Conservation (phyloP, 495 filamentous ascomycete genomes). For the Neurospora intermedia region DNA sequence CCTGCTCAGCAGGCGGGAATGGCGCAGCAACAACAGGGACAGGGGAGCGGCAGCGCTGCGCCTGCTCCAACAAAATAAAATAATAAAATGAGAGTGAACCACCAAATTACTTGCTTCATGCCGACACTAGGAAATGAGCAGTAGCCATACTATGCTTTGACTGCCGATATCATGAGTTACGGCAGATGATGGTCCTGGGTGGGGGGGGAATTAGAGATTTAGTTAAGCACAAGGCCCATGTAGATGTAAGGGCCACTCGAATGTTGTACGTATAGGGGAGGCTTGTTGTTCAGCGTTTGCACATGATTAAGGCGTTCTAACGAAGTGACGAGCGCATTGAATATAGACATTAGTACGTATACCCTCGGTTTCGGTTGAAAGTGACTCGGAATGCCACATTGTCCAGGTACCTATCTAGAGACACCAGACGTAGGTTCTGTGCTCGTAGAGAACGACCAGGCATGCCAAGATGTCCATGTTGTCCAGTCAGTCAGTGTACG, state of each 20-base stretch:
- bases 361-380: not conserved
- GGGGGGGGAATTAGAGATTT: not conserved
- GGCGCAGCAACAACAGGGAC: constrained; percentile 25
- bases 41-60: constrained; percentile 34
- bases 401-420: not conserved
- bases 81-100: not conserved
- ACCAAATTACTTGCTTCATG: not conserved
- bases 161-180: not conserved
- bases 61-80: constrained; percentile 21
- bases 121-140: not conserved
- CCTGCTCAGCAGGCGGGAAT: constrained; percentile 3
- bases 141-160: not conserved
- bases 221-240: not conserved
- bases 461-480: not conserved
- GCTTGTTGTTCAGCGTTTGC: not conserved
- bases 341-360: not conserved
- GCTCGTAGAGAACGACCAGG: not conserved
- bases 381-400: not conserved
- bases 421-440: not conserved
- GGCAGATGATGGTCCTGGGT: not conserved
- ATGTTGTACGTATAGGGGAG: not conserved
- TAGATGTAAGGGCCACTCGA: not conserved
- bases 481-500: not conserved
- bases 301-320: not conserved
- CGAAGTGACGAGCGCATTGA: not conserved